A percentile compares a stretch with the other conserved stretches of the same genome.
phyloP scores from a whole-genome alignment of 2,329 filamentous ascomycete species.

The Cladosporium sp. region DNA sequence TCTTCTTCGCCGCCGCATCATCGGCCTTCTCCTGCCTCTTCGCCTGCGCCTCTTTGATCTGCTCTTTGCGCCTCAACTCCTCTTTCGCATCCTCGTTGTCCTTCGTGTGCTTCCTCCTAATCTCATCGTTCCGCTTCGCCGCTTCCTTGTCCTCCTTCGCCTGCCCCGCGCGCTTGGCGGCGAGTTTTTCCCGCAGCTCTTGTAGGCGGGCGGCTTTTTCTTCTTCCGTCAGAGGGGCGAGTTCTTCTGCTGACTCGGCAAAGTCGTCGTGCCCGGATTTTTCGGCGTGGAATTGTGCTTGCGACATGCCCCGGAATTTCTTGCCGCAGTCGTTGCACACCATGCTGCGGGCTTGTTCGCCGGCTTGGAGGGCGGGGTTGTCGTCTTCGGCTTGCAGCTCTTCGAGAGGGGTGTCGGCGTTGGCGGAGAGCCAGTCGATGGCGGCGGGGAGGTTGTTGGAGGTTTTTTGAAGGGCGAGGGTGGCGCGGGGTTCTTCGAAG shows the following conservation, averaged over 20 bases:
- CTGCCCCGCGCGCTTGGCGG: conserved; percentile 66
- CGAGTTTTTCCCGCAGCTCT: conserved; percentile 68
- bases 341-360: conserved; percentile 71
- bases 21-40: conserved; percentile 86
- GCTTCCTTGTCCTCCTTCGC: conserved; percentile 73
- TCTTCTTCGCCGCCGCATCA: conserved; percentile 79
- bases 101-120: conserved; percentile 81
- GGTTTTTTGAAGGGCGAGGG: conserved; percentile 81
- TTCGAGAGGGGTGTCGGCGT: conserved; percentile 81
- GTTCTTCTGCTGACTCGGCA: conserved; percentile 86
- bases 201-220: conserved; percentile 76
- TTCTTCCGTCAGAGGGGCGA: conserved; percentile 85
- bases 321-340: conserved; percentile 95
- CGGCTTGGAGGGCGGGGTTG: conserved; percentile 62
- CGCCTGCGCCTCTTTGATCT: conserved; percentile 81
- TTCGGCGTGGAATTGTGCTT: conserved; percentile 85
- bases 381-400: conserved; percentile 62
- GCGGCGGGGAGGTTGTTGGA: conserved; percentile 71
- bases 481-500: conserved; percentile 78
- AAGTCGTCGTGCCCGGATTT: conserved; percentile 93
- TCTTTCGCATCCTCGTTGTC: conserved; percentile 89
- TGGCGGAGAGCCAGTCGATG: conserved; percentile 90
- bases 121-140: conserved; percentile 78
- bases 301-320: conserved; percentile 74
- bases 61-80: conserved; percentile 80